A percentile compares a stretch with the other conserved stretches of the same genome.
These are phyloP conservation scores for Luffa acutangula DNA, from an alignment of 306 rosid genomes.

Conservation along the genomic window DNA sequence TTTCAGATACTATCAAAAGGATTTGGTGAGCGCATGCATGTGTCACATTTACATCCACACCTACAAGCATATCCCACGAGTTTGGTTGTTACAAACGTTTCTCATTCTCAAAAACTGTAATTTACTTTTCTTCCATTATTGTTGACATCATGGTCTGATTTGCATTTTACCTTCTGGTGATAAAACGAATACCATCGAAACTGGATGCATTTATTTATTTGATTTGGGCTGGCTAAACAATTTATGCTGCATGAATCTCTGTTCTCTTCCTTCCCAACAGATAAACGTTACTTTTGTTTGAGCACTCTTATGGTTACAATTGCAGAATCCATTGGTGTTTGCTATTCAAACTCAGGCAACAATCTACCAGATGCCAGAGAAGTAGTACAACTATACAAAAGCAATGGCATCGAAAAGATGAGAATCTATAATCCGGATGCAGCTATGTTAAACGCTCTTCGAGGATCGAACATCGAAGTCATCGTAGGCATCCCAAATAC, in stretches of 20 bases:
- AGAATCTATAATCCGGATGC: constrained; percentile 30
- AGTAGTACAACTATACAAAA: constrained; percentile 22
- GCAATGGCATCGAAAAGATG: constrained; percentile 23
- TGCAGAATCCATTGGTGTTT: constrained; percentile 25
- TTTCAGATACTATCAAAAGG: not conserved
- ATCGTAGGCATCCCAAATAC: constrained; percentile 20
- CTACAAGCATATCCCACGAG: not conserved
- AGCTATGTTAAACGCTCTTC: constrained; percentile 27
- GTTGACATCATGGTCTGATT: not conserved
- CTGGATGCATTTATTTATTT: not conserved
- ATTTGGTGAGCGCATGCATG: not conserved
- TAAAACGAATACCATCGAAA: not conserved
- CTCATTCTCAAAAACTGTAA: not conserved
- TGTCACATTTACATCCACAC: not conserved
- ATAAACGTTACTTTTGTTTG: not conserved
- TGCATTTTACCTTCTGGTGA: not conserved
- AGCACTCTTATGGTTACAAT: constrained; percentile 10
- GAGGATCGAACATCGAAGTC: constrained; percentile 41
- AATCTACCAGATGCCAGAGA: constrained; percentile 30
- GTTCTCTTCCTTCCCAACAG: not conserved
- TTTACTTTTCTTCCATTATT: not conserved
- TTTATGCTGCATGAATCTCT: not conserved
- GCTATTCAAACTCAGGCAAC: constrained; percentile 20
- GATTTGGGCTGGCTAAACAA: not conserved
- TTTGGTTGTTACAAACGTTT: not conserved